Evolutionary conservation across 345 rosid genomes (phyloP), one percentile per base, ranked within the genome.

Genomic region (Pistacia vera): DNA sequence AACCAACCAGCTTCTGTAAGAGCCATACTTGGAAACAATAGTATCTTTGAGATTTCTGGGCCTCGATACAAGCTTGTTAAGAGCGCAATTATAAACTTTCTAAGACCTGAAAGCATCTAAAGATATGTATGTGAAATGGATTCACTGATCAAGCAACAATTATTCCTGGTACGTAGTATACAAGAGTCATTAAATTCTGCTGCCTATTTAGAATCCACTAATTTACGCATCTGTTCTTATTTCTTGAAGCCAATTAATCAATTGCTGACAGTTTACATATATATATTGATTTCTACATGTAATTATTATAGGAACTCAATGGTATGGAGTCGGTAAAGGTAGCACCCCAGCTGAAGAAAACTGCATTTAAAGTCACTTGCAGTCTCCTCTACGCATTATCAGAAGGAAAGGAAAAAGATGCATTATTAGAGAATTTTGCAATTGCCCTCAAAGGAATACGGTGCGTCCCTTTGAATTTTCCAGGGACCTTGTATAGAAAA

Each of bases 81-180:
- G 16, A 67, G 75, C 25, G 78, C 80, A 0, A 73, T 82, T 51
- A 33, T 46, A 0, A 63, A 63, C 51, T 78, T 71, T 11, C 68
- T 82, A 12, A 79, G 76, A 38, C 80, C 67, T 11, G 80, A 82
- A 59, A 71, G 73, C 54, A 63, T 82, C 61, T 75, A 79, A 38
- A 61, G 60, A 10, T 72, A 12, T 72, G 68, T 33, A 1, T 59
- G 44, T 14, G 46, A 62, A 58, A 82, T 75, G 78, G 72, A 75
- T 75, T 72, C 75, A 13, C 52, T 75, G 3, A 69, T 79, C 7
- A 77, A 58, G 36, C 56, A 75, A 8, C 82, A 78, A 51, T 59
- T 82, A 11, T 28, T 71, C 35, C 9, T 74, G 81, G 81, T 75
- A 71, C 7, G 41, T 38, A 6, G 41, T 38, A 16, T 38, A 38